Percentiles rank a stretch among this genome's conserved stretches.
phyloP scores from a whole-genome alignment of 257 asterid genomes.

The Solanum pinnatisectum region DNA sequence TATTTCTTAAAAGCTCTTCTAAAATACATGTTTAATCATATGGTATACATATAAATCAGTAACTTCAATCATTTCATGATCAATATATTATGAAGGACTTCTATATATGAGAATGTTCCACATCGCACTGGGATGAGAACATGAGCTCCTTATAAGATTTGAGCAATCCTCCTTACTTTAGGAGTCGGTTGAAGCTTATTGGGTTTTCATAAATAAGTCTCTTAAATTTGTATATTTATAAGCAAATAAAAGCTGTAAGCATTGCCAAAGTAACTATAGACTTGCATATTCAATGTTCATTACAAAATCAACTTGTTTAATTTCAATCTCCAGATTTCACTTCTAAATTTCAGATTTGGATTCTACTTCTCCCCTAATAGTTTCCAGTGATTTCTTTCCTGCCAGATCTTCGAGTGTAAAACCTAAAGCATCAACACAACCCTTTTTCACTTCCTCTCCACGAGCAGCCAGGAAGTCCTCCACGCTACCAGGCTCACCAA shows the following conservation, averaged over 20 bases:
- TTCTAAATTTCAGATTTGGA: background rate
- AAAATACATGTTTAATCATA: background rate
- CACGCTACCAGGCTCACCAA: slow-evolving; percentile 70
- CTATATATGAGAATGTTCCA: background rate
- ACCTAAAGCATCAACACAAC: slow-evolving; percentile 43
- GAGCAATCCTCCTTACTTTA: background rate
- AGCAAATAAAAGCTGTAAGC: background rate
- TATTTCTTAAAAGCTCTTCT: background rate
- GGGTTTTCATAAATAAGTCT: background rate
- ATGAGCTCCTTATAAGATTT: background rate
- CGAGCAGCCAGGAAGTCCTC: slow-evolving; percentile 80
- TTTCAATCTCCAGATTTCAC: background rate
- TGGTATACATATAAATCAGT: background rate
- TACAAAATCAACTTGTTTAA: background rate
- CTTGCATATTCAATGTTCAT: background rate
- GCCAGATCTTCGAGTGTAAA: slow-evolving; percentile 75
- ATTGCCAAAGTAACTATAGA: background rate
- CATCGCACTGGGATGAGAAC: background rate
- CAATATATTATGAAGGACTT: background rate
- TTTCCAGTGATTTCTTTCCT: slow-evolving; percentile 34
- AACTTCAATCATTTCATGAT: background rate
- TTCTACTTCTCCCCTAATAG: background rate
- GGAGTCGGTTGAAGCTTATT: background rate
- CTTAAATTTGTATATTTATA: background rate
- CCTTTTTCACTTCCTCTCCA: slow-evolving; percentile 81